phyloP scores from a whole-genome alignment of 176 grass and related monocot species.

The Carex littledalei region DNA sequence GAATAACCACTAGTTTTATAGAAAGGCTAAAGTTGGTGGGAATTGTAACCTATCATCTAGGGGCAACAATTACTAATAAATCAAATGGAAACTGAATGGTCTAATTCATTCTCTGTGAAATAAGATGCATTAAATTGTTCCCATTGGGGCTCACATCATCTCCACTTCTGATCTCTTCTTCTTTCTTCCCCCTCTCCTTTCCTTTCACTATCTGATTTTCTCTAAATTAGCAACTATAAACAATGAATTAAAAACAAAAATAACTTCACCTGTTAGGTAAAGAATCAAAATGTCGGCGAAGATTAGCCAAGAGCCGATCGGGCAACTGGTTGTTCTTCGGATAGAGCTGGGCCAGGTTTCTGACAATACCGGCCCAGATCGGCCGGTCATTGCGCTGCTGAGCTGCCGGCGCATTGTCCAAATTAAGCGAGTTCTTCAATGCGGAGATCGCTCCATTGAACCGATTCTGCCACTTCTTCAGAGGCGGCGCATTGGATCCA shows the following conservation, averaged over 20 bases:
- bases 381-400: constrained; percentile 37
- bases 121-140: background rate
- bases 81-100: background rate
- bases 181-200: background rate
- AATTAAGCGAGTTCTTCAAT: constrained; percentile 81
- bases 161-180: background rate
- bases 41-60: background rate
- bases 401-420: constrained; percentile 45
- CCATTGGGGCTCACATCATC: background rate
- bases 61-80: background rate
- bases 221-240: background rate
- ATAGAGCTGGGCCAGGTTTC: constrained; percentile 72
- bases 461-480: constrained; percentile 91
- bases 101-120: background rate
- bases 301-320: constrained; percentile 79
- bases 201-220: background rate
- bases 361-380: constrained; percentile 42
- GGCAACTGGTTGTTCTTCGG: constrained; percentile 57
- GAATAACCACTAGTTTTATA: background rate
- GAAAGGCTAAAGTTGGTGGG: background rate
- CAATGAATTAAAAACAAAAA: background rate
- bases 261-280: constrained; percentile 73
- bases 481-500: constrained; percentile 16
- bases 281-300: constrained; percentile 90
- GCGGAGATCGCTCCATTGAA: constrained; percentile 85